Conservation (phyloP, 257 asterid genomes). For the Nicotiana attenuata region DNA sequence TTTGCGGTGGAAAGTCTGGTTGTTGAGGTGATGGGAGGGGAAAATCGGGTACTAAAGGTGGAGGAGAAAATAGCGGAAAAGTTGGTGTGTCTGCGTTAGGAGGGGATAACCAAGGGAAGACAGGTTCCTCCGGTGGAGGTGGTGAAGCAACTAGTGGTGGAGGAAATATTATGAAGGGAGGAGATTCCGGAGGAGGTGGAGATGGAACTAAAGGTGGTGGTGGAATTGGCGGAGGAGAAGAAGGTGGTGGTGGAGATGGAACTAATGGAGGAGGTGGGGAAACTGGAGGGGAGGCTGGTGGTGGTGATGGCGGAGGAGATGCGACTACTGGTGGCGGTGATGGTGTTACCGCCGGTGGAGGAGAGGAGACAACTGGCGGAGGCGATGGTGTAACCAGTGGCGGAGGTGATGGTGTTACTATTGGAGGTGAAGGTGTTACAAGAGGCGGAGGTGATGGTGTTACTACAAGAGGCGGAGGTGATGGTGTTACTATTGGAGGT, state of each 20-base stretch:
- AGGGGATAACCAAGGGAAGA: slow-evolving; percentile 29
- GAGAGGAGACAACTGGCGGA: slow-evolving; percentile 12
- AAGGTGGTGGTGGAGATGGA: slow-evolving; percentile 1
- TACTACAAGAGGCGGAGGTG: too few species aligned
- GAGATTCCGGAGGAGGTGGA: slow-evolving; percentile 10
- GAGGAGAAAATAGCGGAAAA: slow-evolving; percentile 22
- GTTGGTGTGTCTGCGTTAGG: slow-evolving; percentile 19
- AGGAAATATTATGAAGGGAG: slow-evolving; percentile 19
- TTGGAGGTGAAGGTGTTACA: slow-evolving; percentile 17
- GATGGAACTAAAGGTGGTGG: slow-evolving; percentile 1
- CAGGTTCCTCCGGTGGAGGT: slow-evolving; percentile 23
- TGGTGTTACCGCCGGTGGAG: slow-evolving; percentile 17
- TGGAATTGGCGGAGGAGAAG: slow-evolving; percentile 3
- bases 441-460: slow-evolving; percentile 3
- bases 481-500: neutral
- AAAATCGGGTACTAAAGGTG: neutral
- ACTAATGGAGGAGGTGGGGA: slow-evolving; percentile 4
- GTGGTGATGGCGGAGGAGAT: slow-evolving; percentile 19
- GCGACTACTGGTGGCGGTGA: slow-evolving; percentile 20
- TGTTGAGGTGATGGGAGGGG: neutral
- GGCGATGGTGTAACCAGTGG: slow-evolving; percentile 5
- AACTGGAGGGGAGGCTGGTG: neutral
- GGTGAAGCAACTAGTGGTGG: slow-evolving; percentile 21
- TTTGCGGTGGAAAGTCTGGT: slow-evolving; percentile 9
- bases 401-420: slow-evolving; percentile 10